phyloP scores from a whole-genome alignment of 805 yeast species.

The Debaryomyces castellii region DNA sequence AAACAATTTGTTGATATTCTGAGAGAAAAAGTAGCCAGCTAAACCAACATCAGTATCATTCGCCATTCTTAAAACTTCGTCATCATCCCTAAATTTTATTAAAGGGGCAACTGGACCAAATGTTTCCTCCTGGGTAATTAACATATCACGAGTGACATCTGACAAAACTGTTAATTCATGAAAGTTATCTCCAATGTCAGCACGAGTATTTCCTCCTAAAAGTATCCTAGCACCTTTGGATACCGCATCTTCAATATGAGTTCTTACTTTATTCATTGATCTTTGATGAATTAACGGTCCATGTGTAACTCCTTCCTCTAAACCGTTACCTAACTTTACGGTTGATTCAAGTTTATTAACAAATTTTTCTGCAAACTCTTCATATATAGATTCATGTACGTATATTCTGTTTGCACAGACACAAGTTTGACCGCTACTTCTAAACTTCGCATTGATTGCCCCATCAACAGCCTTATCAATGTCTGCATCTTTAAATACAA shows the following conservation, averaged over 20 bases:
- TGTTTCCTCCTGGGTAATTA: conserved; percentile 66
- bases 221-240: conserved; percentile 63
- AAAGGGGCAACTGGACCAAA: conserved; percentile 81
- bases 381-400: conserved; percentile 52
- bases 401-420: conserved; percentile 62
- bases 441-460: conserved; percentile 54
- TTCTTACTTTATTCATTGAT: conserved; percentile 59
- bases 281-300: conserved; percentile 72
- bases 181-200: conserved; percentile 61
- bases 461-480: conserved; percentile 54
- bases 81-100: conserved; percentile 61
- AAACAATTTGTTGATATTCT: conserved; percentile 53
- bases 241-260: conserved; percentile 66
- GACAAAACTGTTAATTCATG: conserved; percentile 67
- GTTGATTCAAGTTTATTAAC: conserved; percentile 34
- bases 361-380: conserved; percentile 45
- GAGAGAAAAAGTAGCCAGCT: conserved; percentile 73
- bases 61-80: conserved; percentile 61
- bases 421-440: conserved; percentile 67
- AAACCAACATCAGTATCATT: conserved; percentile 71
- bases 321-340: conserved; percentile 62
- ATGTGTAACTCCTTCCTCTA: conserved; percentile 58
- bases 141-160: conserved; percentile 58
- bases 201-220: conserved; percentile 56
- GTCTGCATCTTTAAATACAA: conserved; percentile 61